Conservation (phyloP, 2,329 filamentous ascomycete species). For the Cadophora sp. region DNA sequence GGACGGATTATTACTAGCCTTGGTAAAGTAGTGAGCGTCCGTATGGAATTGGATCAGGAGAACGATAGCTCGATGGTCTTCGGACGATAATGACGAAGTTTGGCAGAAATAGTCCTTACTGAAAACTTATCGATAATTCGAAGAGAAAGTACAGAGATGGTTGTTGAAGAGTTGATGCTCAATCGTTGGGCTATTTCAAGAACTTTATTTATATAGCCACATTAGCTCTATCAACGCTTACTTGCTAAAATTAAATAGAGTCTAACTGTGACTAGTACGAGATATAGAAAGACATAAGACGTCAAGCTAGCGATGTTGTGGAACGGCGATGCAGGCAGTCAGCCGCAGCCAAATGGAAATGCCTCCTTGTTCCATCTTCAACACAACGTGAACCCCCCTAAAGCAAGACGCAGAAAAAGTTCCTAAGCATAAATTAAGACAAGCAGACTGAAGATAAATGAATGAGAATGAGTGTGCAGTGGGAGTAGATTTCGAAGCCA, state of each 20-base stretch:
- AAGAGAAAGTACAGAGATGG: neutral
- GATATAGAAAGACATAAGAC: constrained; percentile 1
- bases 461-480: too few species aligned
- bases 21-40: constrained; percentile 1
- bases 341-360: too few species aligned
- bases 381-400: too few species aligned
- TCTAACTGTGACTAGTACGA: neutral
- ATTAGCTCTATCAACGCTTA: neutral
- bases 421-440: too few species aligned
- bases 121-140: neutral
- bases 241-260: neutral
- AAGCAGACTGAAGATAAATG: too few species aligned
- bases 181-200: neutral
- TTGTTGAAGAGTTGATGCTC: neutral
- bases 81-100: neutral
- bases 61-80: neutral
- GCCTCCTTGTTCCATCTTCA: too few species aligned
- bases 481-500: too few species aligned
- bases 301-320: neutral
- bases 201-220: neutral
- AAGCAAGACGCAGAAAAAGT: too few species aligned
- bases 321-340: too few species aligned
- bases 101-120: neutral
- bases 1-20: neutral
- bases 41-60: neutral